These are phyloP conservation scores for Lactarius deliciosus DNA, from an alignment of 768 basidiomycete genomes.

Conservation along the genomic window DNA sequence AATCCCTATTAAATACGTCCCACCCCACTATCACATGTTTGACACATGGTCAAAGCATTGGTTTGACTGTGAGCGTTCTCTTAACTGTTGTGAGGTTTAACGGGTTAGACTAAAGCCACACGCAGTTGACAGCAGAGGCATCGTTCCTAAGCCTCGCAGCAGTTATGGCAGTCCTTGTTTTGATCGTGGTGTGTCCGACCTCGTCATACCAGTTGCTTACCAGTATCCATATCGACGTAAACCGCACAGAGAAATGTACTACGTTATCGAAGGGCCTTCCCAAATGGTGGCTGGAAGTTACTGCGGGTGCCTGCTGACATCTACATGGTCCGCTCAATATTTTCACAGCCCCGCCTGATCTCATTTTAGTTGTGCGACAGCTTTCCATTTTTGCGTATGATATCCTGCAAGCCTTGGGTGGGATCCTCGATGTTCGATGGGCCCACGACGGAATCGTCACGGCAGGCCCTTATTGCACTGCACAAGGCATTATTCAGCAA, in stretches of 20 bases:
- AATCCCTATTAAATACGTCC: neutral
- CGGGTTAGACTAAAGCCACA: neutral
- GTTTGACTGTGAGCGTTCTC: slow-evolving; percentile 36
- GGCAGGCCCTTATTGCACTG: slow-evolving; percentile 38
- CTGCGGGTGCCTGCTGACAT: slow-evolving; percentile 42
- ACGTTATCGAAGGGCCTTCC: slow-evolving; percentile 6
- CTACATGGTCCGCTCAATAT: slow-evolving; percentile 38
- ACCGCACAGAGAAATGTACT: slow-evolving; percentile 19
- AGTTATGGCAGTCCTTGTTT: neutral
- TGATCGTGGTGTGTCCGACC: slow-evolving; percentile 20
- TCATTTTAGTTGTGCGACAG: slow-evolving; percentile 29
- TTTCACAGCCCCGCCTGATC: neutral
- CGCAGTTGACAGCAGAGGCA: slow-evolving; percentile 39
- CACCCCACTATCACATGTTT: slow-evolving; percentile 31
- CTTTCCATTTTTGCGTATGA: slow-evolving; percentile 36
- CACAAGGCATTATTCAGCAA: slow-evolving; percentile 44
- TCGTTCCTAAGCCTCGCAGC: slow-evolving; percentile 26
- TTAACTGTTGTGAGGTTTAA: neutral
- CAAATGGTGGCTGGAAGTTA: slow-evolving; percentile 27
- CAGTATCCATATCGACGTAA: neutral
- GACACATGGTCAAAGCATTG: slow-evolving; percentile 40
- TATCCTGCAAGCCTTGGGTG: slow-evolving; percentile 41
- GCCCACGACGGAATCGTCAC: slow-evolving; percentile 38
- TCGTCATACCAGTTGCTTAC: neutral
- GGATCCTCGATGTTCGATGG: slow-evolving; percentile 42